Evolutionary conservation across 192 early-diverging fungal species (phyloP).

Genomic region (Backusella psychrophila): DNA sequence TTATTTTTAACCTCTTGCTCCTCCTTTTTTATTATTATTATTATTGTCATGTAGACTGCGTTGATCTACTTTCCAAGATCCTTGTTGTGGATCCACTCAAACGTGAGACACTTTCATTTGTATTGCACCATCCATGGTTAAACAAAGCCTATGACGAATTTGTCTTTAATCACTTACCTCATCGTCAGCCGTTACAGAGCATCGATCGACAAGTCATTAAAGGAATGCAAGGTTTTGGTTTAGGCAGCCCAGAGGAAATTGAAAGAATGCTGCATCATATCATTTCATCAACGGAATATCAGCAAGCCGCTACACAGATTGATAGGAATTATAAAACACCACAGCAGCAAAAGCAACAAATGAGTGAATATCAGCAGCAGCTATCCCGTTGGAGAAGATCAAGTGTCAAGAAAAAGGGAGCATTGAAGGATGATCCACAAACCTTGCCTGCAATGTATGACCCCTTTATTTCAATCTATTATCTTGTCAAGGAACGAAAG

Average conservation of each 20-base stretch:
- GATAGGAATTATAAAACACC: slow-evolving; percentile 4
- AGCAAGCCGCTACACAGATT: slow-evolving; percentile 16
- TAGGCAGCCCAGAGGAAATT: slow-evolving; percentile 64
- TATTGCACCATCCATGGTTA: slow-evolving; percentile 75
- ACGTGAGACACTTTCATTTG: slow-evolving; percentile 68
- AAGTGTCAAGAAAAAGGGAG: not conserved
- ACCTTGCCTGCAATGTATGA: slow-evolving; percentile 39
- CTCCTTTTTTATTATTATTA: slow-evolving; percentile 1
- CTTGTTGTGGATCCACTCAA: slow-evolving; percentile 67
- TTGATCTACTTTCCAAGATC: slow-evolving; percentile 67
- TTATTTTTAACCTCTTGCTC: not conserved
- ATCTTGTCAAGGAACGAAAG: slow-evolving; percentile 63
- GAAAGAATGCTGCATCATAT: slow-evolving; percentile 43
- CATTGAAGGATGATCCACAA: slow-evolving; percentile 25
- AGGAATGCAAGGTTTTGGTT: slow-evolving; percentile 74
- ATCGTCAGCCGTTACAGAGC: slow-evolving; percentile 45
- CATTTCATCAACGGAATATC: slow-evolving; percentile 51
- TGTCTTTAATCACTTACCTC: slow-evolving; percentile 64
- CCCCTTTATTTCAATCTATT: slow-evolving; percentile 84
- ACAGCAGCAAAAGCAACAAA: not conserved
- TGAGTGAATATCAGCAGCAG: not conserved
- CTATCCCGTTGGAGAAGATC: not conserved
- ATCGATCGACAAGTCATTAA: slow-evolving; percentile 57
- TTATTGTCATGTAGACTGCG: slow-evolving; percentile 37
- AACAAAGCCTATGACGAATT: slow-evolving; percentile 64